Percentiles rank a stretch among this genome's conserved stretches.
Evolutionary conservation across 768 basidiomycete genomes (phyloP).

Genomic region (Boletellus ananiceps): DNA sequence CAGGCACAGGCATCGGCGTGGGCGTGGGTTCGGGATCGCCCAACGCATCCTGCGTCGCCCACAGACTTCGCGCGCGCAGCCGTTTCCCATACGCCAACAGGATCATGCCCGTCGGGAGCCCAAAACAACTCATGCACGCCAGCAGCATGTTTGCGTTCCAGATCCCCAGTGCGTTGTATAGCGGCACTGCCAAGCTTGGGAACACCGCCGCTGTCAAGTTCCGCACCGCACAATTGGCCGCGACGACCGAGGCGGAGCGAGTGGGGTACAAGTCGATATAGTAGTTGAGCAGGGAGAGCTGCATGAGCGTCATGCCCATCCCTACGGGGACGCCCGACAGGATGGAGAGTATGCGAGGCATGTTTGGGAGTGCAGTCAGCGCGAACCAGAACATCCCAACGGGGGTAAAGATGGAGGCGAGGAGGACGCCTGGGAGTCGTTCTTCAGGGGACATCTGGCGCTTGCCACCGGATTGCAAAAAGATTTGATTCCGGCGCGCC

Average conservation of each 20-base stretch:
- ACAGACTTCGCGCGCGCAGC: constrained; percentile 21
- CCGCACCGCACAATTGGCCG: constrained; percentile 24
- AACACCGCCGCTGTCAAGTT: constrained; percentile 19
- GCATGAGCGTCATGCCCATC: constrained; percentile 27
- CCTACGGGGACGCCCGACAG: constrained; percentile 26
- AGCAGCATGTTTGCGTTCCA: constrained; percentile 14
- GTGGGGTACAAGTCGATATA: constrained; percentile 30
- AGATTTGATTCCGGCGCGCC: constrained; percentile 14
- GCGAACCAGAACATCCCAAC: constrained; percentile 29
- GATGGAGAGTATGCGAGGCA: constrained; percentile 8
- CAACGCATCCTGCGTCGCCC: constrained; percentile 21
- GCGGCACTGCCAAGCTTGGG: constrained; percentile 23
- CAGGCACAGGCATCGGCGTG: not conserved
- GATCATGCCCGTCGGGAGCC: constrained; percentile 19
- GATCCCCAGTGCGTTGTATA: constrained; percentile 20
- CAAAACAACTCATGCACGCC: constrained; percentile 22
- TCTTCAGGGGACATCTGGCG: constrained; percentile 23
- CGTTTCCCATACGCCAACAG: constrained; percentile 20
- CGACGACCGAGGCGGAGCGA: constrained; percentile 28
- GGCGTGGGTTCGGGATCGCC: not conserved
- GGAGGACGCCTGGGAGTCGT: constrained; percentile 24
- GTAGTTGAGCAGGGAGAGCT: constrained; percentile 26
- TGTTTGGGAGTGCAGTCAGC: constrained; percentile 13
- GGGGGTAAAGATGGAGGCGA: constrained; percentile 25
- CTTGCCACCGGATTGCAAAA: constrained; percentile 18